Conservation (phyloP, 305 asterid genomes). For the Salvia sclarea region DNA sequence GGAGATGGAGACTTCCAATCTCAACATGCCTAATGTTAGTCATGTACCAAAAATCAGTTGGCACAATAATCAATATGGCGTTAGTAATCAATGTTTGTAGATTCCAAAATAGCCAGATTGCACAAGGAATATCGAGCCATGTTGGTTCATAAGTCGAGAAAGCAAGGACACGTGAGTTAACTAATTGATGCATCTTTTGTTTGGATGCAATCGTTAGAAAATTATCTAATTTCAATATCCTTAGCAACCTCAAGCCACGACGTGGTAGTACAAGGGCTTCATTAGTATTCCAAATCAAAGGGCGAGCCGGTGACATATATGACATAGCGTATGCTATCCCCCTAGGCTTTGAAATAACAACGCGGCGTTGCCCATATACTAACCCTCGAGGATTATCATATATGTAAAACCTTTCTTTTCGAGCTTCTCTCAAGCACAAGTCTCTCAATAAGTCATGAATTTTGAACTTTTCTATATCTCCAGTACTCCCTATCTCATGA, state of each 20-base stretch:
- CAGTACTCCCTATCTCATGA: background rate
- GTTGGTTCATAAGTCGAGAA: too few species aligned
- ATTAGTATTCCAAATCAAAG: too few species aligned
- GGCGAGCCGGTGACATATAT: background rate
- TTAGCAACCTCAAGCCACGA: too few species aligned
- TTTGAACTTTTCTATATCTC: background rate
- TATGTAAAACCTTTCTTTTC: background rate
- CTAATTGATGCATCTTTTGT: too few species aligned
- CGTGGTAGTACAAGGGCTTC: too few species aligned
- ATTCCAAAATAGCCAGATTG: too few species aligned
- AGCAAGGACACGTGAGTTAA: too few species aligned
- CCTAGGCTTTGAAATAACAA: background rate
- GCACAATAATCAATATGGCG: background rate
- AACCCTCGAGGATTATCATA: background rate
- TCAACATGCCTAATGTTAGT: slow-evolving; percentile 18
- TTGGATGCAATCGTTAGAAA: too few species aligned
- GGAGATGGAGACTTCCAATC: background rate
- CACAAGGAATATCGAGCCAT: too few species aligned
- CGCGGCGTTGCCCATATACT: background rate
- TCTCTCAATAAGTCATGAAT: background rate
- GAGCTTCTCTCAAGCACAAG: background rate
- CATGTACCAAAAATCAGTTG: slow-evolving; percentile 26
- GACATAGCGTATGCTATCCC: background rate
- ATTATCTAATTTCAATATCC: too few species aligned
- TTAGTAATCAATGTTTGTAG: too few species aligned